phyloP scores from a whole-genome alignment of 2,329 filamentous ascomycete genomes.

The Samsoniella hepiali region DNA sequence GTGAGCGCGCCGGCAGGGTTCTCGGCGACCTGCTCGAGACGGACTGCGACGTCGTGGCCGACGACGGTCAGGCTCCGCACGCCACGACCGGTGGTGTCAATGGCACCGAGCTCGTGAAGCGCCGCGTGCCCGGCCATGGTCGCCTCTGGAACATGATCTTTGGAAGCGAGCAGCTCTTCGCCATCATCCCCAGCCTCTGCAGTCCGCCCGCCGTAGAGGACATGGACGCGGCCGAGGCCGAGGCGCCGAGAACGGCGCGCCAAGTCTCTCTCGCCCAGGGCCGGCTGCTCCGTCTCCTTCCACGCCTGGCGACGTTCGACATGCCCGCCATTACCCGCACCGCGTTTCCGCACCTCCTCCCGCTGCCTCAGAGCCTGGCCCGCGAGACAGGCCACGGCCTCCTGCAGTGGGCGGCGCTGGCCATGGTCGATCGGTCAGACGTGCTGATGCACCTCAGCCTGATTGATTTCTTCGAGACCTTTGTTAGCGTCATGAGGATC shows the following conservation, averaged over 20 bases:
- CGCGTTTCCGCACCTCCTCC: conserved; percentile 35
- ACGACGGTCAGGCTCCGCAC: conserved; percentile 20
- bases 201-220: conserved; percentile 29
- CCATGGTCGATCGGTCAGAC: conserved; percentile 50
- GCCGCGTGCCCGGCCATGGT: conserved; percentile 46
- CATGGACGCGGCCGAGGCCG: background rate
- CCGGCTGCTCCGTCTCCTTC: conserved; percentile 50
- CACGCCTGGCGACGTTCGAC: conserved; percentile 48
- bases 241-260: conserved; percentile 27
- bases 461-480: conserved; percentile 51
- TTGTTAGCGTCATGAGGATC: conserved; percentile 47
- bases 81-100: conserved; percentile 21
- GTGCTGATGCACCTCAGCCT: conserved; percentile 49
- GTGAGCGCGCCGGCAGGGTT: conserved; percentile 48
- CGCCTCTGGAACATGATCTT: conserved; percentile 54
- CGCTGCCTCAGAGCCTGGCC: conserved; percentile 22
- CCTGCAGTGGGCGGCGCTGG: conserved; percentile 49
- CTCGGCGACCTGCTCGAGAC: conserved; percentile 54
- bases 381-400: conserved; percentile 36
- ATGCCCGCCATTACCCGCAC: conserved; percentile 39
- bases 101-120: conserved; percentile 36
- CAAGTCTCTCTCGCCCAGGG: conserved; percentile 51
- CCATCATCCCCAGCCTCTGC: conserved; percentile 39
- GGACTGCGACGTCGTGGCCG: conserved; percentile 45
- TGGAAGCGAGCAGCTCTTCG: conserved; percentile 42